These are phyloP conservation scores for Cocos nucifera DNA, from an alignment of 176 grass and related monocot species.

Conservation along the genomic window DNA sequence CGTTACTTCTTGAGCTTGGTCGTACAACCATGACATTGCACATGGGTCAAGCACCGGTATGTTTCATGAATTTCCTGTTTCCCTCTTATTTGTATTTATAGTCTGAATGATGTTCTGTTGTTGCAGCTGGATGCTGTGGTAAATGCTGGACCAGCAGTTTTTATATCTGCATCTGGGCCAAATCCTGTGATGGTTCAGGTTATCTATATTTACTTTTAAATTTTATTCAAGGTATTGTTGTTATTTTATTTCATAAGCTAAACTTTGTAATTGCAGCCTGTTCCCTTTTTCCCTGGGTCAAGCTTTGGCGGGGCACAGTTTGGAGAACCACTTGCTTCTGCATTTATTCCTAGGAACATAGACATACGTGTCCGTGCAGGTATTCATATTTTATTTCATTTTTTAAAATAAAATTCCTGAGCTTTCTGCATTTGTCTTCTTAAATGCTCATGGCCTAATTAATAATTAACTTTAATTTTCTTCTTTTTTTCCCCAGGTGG, in stretches of 20 bases:
- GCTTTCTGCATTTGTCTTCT: conserved; percentile 1
- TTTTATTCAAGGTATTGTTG: conserved; percentile 17
- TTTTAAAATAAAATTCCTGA: neutral
- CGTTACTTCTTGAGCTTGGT: conserved; percentile 91
- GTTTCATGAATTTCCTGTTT: conserved; percentile 19
- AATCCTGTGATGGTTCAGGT: conserved; percentile 99
- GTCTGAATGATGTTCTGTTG: conserved; percentile 17
- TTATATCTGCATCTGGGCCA: conserved; percentile 83
- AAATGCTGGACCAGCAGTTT: conserved; percentile 90
- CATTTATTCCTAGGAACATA: conserved; percentile 57
- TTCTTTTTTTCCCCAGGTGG: conserved; percentile 37
- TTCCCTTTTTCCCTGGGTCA: conserved; percentile 72
- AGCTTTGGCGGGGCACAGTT: conserved; percentile 21
- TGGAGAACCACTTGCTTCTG: conserved; percentile 30
- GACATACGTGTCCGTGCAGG: conserved; percentile 61
- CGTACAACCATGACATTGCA: conserved; percentile 70
- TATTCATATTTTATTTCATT: conserved; percentile 24
- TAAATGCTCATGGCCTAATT: conserved; percentile 19
- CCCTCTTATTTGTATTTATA: conserved; percentile 9
- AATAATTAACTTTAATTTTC: conserved; percentile 13
- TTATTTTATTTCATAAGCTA: conserved; percentile 15
- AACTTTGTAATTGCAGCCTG: conserved; percentile 52
- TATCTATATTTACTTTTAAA: conserved; percentile 13
- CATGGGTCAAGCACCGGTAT: conserved; percentile 51
- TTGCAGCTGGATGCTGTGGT: conserved; percentile 76